phyloP scores from a whole-genome alignment of 116 monocot species.

The Papilionanthe hybrid region DNA sequence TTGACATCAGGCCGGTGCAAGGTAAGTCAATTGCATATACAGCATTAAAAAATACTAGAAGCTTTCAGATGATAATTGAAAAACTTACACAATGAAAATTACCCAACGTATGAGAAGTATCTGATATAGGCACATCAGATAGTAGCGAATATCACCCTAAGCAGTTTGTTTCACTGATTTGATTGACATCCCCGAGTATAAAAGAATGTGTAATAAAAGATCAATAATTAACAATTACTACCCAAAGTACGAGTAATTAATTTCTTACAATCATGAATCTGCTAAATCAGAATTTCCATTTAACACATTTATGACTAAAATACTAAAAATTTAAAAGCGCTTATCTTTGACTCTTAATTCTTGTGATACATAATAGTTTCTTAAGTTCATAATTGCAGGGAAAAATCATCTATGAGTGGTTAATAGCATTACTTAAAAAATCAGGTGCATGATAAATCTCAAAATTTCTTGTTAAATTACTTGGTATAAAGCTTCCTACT shows the following conservation, averaged over 20 bases:
- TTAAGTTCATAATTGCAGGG: background rate
- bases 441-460: background rate
- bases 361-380: background rate
- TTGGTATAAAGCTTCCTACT: background rate
- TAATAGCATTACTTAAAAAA: background rate
- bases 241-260: background rate
- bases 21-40: too few species aligned
- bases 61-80: background rate
- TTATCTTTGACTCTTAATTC: background rate
- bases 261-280: slow-evolving; percentile 2
- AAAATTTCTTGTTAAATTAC: background rate
- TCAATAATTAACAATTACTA: background rate
- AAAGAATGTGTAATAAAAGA: background rate
- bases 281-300: background rate
- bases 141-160: background rate
- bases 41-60: background rate
- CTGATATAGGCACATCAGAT: background rate
- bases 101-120: background rate
- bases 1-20: background rate
- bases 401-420: background rate
- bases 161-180: background rate
- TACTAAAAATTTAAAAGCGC: background rate
- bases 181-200: background rate
- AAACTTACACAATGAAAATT: background rate
- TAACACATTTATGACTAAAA: background rate